These are phyloP conservation scores for Rhododendron mucronatum DNA, from an alignment of 148 eudicot species.

Conservation along the genomic window DNA sequence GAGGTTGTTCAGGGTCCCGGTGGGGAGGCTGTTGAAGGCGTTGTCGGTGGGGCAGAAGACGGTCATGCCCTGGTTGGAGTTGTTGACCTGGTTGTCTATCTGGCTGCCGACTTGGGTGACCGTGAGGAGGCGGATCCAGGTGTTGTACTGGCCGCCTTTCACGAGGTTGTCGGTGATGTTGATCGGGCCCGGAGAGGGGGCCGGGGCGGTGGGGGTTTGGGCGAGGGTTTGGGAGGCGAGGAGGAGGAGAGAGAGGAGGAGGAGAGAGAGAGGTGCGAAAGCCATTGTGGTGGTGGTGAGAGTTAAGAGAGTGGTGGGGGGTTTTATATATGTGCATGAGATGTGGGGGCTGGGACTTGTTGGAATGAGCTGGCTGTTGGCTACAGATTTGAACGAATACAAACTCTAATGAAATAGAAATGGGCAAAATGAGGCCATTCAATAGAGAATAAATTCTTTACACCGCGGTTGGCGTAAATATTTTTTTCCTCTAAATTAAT, in stretches of 20 bases:
- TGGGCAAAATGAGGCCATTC: not conserved
- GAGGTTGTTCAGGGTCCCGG: conserved; percentile 55
- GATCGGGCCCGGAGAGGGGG: conserved; percentile 49
- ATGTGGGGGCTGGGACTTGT: conserved; percentile 15
- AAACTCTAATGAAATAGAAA: not conserved
- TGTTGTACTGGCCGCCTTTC: conserved; percentile 46
- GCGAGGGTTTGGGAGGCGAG: conserved; percentile 18
- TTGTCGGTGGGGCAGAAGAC: conserved; percentile 75
- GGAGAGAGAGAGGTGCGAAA: conserved; percentile 13
- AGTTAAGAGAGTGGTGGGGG: not conserved
- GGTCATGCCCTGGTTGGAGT: conserved; percentile 67
- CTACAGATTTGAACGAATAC: not conserved
- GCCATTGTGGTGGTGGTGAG: conserved; percentile 21
- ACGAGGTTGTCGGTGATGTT: conserved; percentile 70
- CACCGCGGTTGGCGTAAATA: too few relatives aligned
- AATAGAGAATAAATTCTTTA: not conserved
- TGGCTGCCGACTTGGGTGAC: conserved; percentile 50
- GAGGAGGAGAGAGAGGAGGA: conserved; percentile 13
- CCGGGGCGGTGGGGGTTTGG: conserved; percentile 47
- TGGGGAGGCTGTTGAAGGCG: conserved; percentile 65
- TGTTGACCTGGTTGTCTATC: conserved; percentile 58
- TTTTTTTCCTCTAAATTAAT: too few relatives aligned
- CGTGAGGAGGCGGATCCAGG: conserved; percentile 49
- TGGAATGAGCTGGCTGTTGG: conserved; percentile 52
- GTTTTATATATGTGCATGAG: conserved; percentile 11